Base-by-base conservation (phyloP, 2,329 filamentous ascomycete genomes). In the Pseudogymnoascus sp. region DNA sequence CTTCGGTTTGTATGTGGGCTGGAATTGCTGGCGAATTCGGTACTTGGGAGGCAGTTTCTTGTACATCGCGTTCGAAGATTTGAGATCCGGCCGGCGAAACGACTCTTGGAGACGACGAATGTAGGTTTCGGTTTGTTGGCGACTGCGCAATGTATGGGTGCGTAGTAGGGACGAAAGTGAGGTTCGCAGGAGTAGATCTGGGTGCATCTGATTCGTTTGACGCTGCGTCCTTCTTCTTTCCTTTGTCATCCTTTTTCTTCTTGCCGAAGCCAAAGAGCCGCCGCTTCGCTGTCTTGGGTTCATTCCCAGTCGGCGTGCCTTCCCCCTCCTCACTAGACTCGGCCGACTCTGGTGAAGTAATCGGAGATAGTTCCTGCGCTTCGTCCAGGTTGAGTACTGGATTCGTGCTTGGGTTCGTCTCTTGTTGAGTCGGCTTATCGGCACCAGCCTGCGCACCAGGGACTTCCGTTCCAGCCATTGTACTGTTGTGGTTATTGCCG, bases 21-120 rank as follows among this genome's bases (percentile, higher is more conserved):
- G 93, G 93, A 65, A 97, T 94, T n/a, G 91, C 90, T 0, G 90
- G 87, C 2, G 90, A 93, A 65, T 83, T 86, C 64, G 91, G 88
- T 41, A 83, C 78, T n/a, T 85, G 76, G 3, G 83, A 71, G 31
- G 83, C 79, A 70, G 84, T 84, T 70, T 97, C 92, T 75, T 97
- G 93, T 25, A 97, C 93, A 73, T 92, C 91, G 70, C 93, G 89
- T 78, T 97, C 93, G 72, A 97, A 97, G 70, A 97, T 97, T 68
- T 88, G 85, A 4, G 85, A 88, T 29, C 83, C 81, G 9, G 91
- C 90, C 12, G 92, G 91, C 17, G 91, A 96, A 61, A 88, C 84
- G 48, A 92, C 76, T 58, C 89, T 83, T 4, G 91, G 88, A 7
- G 91, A 93, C 8, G 84, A 82, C 10, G 88, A 87, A 68, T 80